Conservation (phyloP, 169 alveolate genomes). For the Plasmodium fragile region DNA sequence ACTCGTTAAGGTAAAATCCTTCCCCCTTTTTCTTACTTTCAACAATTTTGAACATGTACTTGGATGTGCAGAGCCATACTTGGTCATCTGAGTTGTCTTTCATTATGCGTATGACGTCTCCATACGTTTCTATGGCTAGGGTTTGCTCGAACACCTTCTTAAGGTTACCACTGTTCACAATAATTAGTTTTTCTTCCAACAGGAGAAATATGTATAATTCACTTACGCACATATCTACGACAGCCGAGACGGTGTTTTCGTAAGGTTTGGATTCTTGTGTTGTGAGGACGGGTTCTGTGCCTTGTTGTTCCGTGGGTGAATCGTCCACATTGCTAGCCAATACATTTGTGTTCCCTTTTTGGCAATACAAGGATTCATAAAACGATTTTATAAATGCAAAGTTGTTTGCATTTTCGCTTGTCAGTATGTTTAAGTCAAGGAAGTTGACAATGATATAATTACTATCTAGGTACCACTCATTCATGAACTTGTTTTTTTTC, state of each 20-base stretch:
- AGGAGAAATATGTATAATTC: constrained; percentile 48
- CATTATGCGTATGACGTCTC: constrained; percentile 55
- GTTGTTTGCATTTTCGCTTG: constrained; percentile 58
- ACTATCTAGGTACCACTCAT: constrained; percentile 40
- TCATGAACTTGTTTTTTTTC: background rate
- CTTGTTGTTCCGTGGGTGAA: background rate
- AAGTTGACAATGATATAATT: constrained; percentile 69
- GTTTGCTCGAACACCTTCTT: constrained; percentile 71
- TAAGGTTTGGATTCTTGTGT: background rate
- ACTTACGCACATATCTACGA: constrained; percentile 70
- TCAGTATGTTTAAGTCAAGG: constrained; percentile 52
- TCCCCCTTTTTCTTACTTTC: constrained; percentile 43
- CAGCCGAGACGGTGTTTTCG: constrained; percentile 24
- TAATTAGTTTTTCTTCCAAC: constrained; percentile 72
- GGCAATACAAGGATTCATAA: constrained; percentile 37
- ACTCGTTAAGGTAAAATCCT: background rate
- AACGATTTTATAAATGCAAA: constrained; percentile 40
- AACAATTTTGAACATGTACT: constrained; percentile 62
- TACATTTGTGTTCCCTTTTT: background rate
- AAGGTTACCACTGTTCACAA: constrained; percentile 30
- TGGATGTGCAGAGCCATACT: constrained; percentile 75
- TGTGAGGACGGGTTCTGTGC: background rate
- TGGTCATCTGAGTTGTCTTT: constrained; percentile 63
- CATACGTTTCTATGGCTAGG: constrained; percentile 63
- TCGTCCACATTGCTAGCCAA: background rate